Evolutionary conservation across 192 early-diverging fungal species (phyloP).

Genomic region (Linnemannia zychae): DNA sequence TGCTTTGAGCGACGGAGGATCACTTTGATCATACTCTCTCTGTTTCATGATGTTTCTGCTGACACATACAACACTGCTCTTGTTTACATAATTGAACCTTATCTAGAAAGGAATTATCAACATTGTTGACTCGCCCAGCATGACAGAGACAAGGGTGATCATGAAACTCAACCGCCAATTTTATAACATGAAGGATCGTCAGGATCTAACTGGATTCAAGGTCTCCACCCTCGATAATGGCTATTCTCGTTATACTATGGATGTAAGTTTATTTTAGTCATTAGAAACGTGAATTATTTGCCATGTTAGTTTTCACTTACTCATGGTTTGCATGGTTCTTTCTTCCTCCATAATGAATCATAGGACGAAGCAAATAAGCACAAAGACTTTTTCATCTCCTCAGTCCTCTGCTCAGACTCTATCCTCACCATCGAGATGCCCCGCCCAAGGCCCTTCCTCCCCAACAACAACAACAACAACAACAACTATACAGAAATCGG

Average conservation of each 20-base stretch:
- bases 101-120: slow-evolving; percentile 31
- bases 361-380: slow-evolving; percentile 32
- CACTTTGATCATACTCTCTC: too few relatives aligned
- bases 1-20: not conserved
- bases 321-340: not conserved
- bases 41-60: not conserved
- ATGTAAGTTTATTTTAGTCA: slow-evolving; percentile 26
- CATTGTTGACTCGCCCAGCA: slow-evolving; percentile 33
- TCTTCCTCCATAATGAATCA: not conserved
- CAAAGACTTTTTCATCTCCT: slow-evolving; percentile 27
- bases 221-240: slow-evolving; percentile 28
- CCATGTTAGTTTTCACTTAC: not conserved
- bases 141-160: slow-evolving; percentile 22
- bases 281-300: not conserved
- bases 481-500: slow-evolving; percentile 10
- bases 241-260: slow-evolving; percentile 23
- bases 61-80: not conserved
- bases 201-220: slow-evolving; percentile 33
- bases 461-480: not conserved
- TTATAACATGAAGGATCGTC: slow-evolving; percentile 16
- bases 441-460: not conserved
- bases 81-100: not conserved
- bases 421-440: slow-evolving; percentile 49
- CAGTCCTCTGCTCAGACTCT: slow-evolving; percentile 36
- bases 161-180: slow-evolving; percentile 42